Evolutionary conservation across 2,329 filamentous ascomycete species (phyloP), one percentile per base, ranked within the genome.

Genomic region (Arthrobotrys conoides): DNA sequence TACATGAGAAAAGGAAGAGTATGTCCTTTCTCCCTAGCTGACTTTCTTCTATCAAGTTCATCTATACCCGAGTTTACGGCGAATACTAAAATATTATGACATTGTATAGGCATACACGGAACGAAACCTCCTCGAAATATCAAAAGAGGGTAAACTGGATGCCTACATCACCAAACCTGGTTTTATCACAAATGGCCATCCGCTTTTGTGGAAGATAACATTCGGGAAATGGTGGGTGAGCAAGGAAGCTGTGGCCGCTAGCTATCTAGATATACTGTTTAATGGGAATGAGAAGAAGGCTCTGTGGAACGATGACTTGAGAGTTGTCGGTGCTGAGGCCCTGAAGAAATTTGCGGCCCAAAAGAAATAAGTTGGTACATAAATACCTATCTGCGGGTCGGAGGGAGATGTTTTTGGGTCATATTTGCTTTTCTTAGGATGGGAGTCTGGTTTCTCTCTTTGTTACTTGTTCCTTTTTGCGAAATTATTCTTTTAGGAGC

Each of bases 181-280:
- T 4, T 72, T 68, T 18, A 78, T 78, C 24, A 78, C 75, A 2
- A 63, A 49, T 9, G 68, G 68, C 24, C 63, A 72, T 22, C 53
- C 63, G 12, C 16, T 72, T 10, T 22, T 68, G 6, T 51, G 30
- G 5, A 44, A 46, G 10, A 30, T 78, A 2, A 22, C 27, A 16
- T 27, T 24, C 12, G 75, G 75, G 9, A 53, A 16, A 5, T 16
- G 22, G 5, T 24, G 14, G 22, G 64, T 78, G 24, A 69, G 59
- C 33, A 72, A 69, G n/a, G 51, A 72, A 9, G 68, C 68, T 12
- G 46, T 78, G 46, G 22, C 75, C 1, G 68, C 75, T 20, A 24
- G 18, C 24, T 78, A 72, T 36, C 27, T 78, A 8, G 75, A 78
- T 44, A 24, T 51, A 20, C 24, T 78, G 5, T 36, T 78, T 36